Percentiles rank a stretch among this genome's conserved stretches.
phyloP scores from a whole-genome alignment of 169 alveolate genomes.

The Eimeria falciformis region DNA sequence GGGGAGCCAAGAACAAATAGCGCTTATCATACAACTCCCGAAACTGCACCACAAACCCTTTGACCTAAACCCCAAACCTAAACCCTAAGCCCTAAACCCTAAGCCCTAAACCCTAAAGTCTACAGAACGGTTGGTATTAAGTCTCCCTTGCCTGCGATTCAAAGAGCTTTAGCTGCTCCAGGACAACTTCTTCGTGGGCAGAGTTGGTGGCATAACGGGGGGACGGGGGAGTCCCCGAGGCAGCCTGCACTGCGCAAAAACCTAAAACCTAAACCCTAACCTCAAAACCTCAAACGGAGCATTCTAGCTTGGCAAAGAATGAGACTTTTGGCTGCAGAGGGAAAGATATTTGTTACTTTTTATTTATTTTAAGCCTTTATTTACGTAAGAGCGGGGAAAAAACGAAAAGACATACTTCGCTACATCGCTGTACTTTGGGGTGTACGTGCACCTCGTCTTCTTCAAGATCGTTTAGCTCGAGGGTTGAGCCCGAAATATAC shows the following conservation, averaged over 20 bases:
- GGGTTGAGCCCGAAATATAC: too few species aligned
- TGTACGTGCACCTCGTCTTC: not conserved
- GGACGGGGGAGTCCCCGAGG: not conserved
- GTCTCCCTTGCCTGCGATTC: conserved; percentile 61
- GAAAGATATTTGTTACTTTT: too few species aligned
- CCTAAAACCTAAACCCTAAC: conserved; percentile 46
- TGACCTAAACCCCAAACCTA: not conserved
- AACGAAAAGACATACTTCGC: conserved; percentile 6
- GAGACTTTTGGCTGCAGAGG: too few species aligned
- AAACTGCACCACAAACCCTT: conserved; percentile 32
- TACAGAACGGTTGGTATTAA: not conserved
- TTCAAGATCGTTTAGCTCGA: not conserved
- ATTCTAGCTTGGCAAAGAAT: too few species aligned
- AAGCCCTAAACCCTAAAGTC: not conserved
- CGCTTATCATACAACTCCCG: conserved; percentile 22
- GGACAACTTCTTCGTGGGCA: conserved; percentile 59
- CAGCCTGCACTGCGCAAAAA: not conserved
- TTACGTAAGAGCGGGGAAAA: too few species aligned
- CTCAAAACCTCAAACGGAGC: conserved; percentile 11
- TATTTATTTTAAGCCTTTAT: too few species aligned
- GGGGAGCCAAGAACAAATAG: conserved; percentile 86
- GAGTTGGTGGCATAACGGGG: conserved; percentile 41
- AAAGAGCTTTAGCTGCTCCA: conserved; percentile 69
- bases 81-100: not conserved
- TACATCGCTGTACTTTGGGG: conserved; percentile 40